Percentiles rank a stretch among this genome's conserved stretches.
Conservation (phyloP, 2,329 filamentous ascomycete species). For the Aspergillus pseudotamarii region DNA sequence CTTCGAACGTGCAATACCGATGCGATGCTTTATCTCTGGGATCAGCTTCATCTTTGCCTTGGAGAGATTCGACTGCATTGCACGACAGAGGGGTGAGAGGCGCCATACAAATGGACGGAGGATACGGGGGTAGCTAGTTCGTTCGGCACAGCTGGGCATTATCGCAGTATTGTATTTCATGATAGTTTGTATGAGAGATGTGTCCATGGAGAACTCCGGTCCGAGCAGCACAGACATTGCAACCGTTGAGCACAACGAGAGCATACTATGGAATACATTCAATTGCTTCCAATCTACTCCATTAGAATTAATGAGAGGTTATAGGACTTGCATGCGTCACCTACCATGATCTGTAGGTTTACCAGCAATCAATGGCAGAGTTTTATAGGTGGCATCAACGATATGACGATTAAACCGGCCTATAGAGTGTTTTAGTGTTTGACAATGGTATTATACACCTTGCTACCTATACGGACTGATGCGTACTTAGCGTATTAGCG, state of each 20-base stretch:
- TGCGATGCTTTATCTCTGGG: not conserved
- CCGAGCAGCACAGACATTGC: not conserved
- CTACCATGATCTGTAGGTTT: not conserved
- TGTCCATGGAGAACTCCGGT: not conserved
- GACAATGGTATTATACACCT: too few relatives aligned
- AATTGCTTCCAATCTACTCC: not conserved
- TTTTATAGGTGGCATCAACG: not conserved
- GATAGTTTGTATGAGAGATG: not conserved
- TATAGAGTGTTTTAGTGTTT: not conserved
- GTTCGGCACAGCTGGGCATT: not conserved
- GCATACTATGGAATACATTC: not conserved
- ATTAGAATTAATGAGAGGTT: not conserved
- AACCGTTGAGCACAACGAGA: not conserved
- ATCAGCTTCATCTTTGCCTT: not conserved
- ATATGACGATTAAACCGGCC: not conserved
- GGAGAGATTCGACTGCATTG: not conserved
- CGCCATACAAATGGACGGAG: not conserved
- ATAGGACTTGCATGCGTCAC: not conserved
- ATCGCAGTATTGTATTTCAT: not conserved
- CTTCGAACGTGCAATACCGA: not conserved
- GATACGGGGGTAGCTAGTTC: not conserved
- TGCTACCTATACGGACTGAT: too few relatives aligned
- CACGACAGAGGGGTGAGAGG: not conserved
- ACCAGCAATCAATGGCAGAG: not conserved
- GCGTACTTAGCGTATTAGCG: not conserved